Conservation (phyloP, 2,329 filamentous ascomycete genomes). For the Rhytidhysteron rufulum region DNA sequence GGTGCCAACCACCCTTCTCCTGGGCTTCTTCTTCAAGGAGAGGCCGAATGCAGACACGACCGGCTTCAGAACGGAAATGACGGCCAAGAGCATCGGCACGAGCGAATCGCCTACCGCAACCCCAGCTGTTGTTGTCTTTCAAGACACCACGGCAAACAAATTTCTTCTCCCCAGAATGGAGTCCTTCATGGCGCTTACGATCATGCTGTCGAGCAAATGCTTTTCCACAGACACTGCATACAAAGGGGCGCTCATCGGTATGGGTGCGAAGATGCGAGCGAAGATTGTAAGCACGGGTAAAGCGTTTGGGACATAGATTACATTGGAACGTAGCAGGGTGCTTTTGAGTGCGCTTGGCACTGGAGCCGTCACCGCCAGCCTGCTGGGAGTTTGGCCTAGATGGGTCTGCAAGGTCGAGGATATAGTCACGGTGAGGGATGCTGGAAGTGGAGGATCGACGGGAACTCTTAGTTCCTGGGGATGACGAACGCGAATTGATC, state of each 20-base stretch:
- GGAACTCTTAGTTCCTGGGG: conserved; percentile 45
- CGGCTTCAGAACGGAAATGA: conserved; percentile 93
- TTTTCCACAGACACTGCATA: conserved; percentile 95
- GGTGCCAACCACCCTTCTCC: conserved; percentile 63
- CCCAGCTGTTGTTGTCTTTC: conserved; percentile 80
- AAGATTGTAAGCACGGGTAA: conserved; percentile 94
- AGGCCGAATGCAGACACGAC: conserved; percentile 95
- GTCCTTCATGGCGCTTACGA: conserved; percentile 90
- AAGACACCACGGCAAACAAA: conserved; percentile 94
- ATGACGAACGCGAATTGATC: conserved; percentile 42
- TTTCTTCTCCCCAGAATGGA: conserved; percentile 97
- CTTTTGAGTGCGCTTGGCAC: conserved; percentile 83
- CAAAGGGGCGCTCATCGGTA: conserved; percentile 94
- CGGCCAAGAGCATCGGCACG: conserved; percentile 90
- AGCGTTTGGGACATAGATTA: conserved; percentile 86
- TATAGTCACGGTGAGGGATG: conserved; percentile 64
- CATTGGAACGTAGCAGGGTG: conserved; percentile 98
- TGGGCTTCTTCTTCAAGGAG: conserved; percentile 90
- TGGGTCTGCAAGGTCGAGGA: conserved; percentile 86
- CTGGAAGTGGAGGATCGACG: conserved; percentile 51
- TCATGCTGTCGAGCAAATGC: conserved; percentile 97
- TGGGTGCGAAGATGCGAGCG: conserved; percentile 94
- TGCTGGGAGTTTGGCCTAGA: conserved; percentile 64
- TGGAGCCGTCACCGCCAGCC: conserved; percentile 30
- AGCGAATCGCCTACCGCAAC: conserved; percentile 88